Base-by-base conservation (phyloP, 495 filamentous ascomycete genomes). In the Penicillium bialowiezense region DNA sequence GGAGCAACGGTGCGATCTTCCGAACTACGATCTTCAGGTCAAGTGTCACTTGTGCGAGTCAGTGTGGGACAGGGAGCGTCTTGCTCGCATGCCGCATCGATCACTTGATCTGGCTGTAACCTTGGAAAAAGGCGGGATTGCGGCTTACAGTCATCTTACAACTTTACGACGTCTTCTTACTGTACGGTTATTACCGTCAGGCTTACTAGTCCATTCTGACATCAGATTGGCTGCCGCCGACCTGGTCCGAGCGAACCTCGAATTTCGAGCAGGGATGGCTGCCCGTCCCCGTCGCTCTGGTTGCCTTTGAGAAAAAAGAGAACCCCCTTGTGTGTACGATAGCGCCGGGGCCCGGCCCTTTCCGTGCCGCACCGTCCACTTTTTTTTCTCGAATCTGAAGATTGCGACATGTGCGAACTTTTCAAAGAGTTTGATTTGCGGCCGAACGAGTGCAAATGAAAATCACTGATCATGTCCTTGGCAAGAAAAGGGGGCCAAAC, bases 21-120 rank as follows among this genome's bases (percentile, higher is more conserved):
- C 60, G 60, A 73, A 62, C 57, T 48, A 61, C 64, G 62, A 73
- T 71, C 68, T 67, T 66, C 59, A 51, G 58, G 64, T 59, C 52
- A 55, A 64, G 58, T 65, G 56, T 51, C 48, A 59, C 54, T 59
- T 58, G 57, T 51, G 60, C 58, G 44, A 56, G 54, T 49, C 48
- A 62, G 57, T 50, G 60, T 58, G 54, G 58, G 51, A 65, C 53
- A 53, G 26, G 48, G 58, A 65, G 65, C 58, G 59, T 61, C 63
- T 63, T 72, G 64, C 69, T 78, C 81, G 84, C 84, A 87, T 87
- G 67, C 65, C 55, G 58, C 76, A 72, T 64, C 71, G 70, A 73
- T 88, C 84, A 88, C 81, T 83, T 87, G 84, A 88, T 80, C 66
- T 72, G 35, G 10, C 3, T 31, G 31, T 33, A 41, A 42, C 42